Evolutionary conservation across 2,329 filamentous ascomycete species (phyloP), one percentile per base, ranked within the genome.

Genomic region (Fusarium sp.): DNA sequence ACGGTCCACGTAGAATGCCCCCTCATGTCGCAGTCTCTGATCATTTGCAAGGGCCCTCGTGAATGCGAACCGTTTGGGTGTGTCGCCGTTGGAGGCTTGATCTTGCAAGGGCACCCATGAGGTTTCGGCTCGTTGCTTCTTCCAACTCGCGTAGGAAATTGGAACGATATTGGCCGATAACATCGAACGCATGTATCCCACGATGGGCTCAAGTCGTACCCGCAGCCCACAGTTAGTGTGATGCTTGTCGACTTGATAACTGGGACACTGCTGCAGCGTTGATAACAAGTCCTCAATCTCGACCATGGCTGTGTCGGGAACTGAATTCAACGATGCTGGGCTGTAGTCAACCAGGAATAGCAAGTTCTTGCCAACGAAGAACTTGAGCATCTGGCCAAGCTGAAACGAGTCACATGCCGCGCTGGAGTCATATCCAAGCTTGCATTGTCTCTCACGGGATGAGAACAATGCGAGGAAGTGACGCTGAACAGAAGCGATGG

Each of bases 371-470:
- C 87, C 86, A 16, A 85, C 83, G 38, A 95, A 88, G 81, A 95
- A 95, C 73, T 90, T 91, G 71, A 94, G 82, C 86, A 93, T 93
- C 81, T 95, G 92, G 24, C 93, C 93, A 1, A 95, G 87, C 81
- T 95, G 93, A 77, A 92, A 95, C 2, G 90, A 91, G 82, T 95
- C 93, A 80, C 93, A 95, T 46, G 92, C 90, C 2, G 88, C 82
- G 70, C 90, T 93, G 3, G 90, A 91, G 77, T 94, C 92, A 80
- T 95, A 95, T 61, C 93, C 92, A 0, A 94, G 86, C 75, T 90
- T 90, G 81, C 93, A 95, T 79, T 94, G 93, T 9, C 84, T 82
- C 35, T 83, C 86, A n/a, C 91, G 89, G 11, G 92, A 92, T 1
- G 89, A 89, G 80, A 94, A 95, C 0, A 93, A 83, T 8, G 80